These are phyloP conservation scores for Boehmeria nivea DNA, from an alignment of 306 rosid species.

Conservation along the genomic window DNA sequence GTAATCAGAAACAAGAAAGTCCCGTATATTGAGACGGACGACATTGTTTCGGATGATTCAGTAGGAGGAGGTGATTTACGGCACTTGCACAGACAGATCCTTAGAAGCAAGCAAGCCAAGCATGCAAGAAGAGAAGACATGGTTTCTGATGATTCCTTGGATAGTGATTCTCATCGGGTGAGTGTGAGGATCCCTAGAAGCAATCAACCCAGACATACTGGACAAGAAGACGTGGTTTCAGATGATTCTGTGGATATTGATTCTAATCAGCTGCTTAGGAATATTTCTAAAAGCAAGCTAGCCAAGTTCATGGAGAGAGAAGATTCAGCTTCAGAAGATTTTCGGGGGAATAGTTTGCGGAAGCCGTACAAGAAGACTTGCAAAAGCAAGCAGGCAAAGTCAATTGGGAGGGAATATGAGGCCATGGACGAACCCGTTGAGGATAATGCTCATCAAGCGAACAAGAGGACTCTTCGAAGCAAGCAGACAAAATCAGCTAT, in stretches of 20 bases:
- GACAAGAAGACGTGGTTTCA: slow-evolving; percentile 26
- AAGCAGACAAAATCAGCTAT: slow-evolving; percentile 46
- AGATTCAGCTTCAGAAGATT: slow-evolving; percentile 33
- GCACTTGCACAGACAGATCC: slow-evolving; percentile 20
- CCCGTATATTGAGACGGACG: slow-evolving; percentile 17
- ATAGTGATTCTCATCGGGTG: slow-evolving; percentile 14
- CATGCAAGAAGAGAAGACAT: slow-evolving; percentile 20
- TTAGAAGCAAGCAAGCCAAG: slow-evolving; percentile 31
- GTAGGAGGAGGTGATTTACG: slow-evolving; percentile 19
- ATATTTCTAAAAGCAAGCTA: slow-evolving; percentile 41
- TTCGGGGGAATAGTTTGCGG: slow-evolving; percentile 27
- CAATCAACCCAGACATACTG: slow-evolving; percentile 24
- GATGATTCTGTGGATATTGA: slow-evolving; percentile 34
- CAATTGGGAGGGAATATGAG: slow-evolving; percentile 39
- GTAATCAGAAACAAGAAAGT: slow-evolving; percentile 13
- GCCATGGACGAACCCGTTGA: slow-evolving; percentile 37
- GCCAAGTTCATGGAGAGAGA: slow-evolving; percentile 37
- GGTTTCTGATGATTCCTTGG: slow-evolving; percentile 39
- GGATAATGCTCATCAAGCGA: slow-evolving; percentile 37
- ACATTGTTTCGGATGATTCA: slow-evolving; percentile 32
- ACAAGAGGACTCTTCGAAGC: slow-evolving; percentile 47
- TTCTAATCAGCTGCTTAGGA: slow-evolving; percentile 23
- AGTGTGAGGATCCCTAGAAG: slow-evolving; percentile 17
- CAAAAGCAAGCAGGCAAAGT: slow-evolving; percentile 51
- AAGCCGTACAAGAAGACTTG: slow-evolving; percentile 36